A percentile compares a stretch with the other conserved stretches of the same genome.
phyloP scores from a whole-genome alignment of 1,284 basidiomycete species.

The Tilletia horrida region DNA sequence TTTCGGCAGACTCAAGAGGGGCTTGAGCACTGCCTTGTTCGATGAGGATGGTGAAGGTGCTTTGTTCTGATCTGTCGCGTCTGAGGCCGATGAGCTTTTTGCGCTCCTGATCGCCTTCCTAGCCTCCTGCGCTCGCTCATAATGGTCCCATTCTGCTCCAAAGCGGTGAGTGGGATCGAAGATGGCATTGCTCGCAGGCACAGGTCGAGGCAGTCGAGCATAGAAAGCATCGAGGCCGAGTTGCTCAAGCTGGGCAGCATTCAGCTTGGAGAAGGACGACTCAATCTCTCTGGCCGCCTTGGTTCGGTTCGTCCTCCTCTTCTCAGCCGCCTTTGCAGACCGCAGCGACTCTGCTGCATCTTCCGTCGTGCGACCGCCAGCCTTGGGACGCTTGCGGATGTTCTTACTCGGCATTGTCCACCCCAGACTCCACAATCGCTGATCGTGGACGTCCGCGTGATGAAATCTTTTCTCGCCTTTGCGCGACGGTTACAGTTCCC shows the following conservation, averaged over 20 bases:
- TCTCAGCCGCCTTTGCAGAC: neutral
- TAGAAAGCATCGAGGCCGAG: slow-evolving; percentile 39
- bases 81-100: neutral
- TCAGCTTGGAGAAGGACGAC: slow-evolving; percentile 40
- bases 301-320: neutral
- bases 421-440: neutral
- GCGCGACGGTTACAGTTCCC: neutral
- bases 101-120: slow-evolving; percentile 28
- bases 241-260: slow-evolving; percentile 33
- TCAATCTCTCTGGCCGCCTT: slow-evolving; percentile 24
- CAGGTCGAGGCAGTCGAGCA: slow-evolving; percentile 29
- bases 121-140: slow-evolving; percentile 21
- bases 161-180: slow-evolving; percentile 31
- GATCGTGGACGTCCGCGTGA: neutral
- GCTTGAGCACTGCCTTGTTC: neutral
- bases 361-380: neutral
- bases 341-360: neutral
- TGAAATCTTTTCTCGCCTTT: neutral
- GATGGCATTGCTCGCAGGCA: slow-evolving; percentile 22
- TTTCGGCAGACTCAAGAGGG: slow-evolving; percentile 30
- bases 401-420: slow-evolving; percentile 9
- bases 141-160: slow-evolving; percentile 21
- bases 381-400: slow-evolving; percentile 7
- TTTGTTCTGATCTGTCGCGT: slow-evolving; percentile 10
- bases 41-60: slow-evolving; percentile 22